Evolutionary conservation across 129 eudicot genomes (phyloP), one percentile per base, ranked within the genome.

Genomic region (Oenanthe sinensis): DNA sequence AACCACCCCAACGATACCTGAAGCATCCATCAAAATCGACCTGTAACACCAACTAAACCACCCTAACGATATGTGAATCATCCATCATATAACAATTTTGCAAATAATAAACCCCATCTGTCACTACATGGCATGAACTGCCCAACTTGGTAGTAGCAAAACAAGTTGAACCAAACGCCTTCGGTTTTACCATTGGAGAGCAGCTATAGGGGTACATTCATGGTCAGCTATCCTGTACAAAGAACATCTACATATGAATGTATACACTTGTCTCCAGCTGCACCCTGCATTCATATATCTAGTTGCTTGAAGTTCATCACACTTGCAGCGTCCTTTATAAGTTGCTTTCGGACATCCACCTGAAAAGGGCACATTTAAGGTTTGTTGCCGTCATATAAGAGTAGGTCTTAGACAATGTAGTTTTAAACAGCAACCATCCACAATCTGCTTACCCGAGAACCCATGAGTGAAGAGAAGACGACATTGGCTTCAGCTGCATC

Each of bases 391-490:
- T 11, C 22, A 26, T 15, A 30, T 4, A 67, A 26, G 2, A 63
- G 10, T 19, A 1, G 13, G 33, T 58, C 65, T 2, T 16, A 67
- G 16, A 67, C 17, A 60, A 60, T n/a, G 68, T 60, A 60, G 15
- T 14, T n/a, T 60, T 3, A 24, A 9, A 60, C 62, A 52, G 10
- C 62, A 52, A 52, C 24, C 68, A n/a, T 58, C 50, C 43, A 42
- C 13, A 30, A 77, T 49, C 48, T 43, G 78, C 92, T 84, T 90
- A 95, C 99, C 86, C 90, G 86, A 50, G 93, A 77, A 68, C 99
- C 99, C 99, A 95, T 95, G 63, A 95, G 99, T 52, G 97, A 90
- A 52, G 99, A 91, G 84, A 95, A 95, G 11, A 86, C 88, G 73
- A 88, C 90, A 85, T 88, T 95, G 10, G 99, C 96, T 88, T 95